phyloP scores from a whole-genome alignment of 352 stramenopile genomes.

The Phytophthora hibernalis region DNA sequence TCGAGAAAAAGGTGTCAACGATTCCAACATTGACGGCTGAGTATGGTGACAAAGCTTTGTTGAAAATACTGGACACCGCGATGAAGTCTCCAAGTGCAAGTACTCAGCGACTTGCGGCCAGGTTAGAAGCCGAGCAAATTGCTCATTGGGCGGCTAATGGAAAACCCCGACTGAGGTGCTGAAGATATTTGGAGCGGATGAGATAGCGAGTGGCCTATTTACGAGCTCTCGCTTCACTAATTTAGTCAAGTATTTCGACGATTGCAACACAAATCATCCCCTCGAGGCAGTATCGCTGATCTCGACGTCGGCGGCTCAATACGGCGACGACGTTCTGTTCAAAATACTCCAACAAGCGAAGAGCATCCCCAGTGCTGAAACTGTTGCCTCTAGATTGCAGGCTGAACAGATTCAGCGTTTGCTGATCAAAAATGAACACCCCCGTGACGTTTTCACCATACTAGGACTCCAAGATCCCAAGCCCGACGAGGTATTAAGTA shows the following conservation, averaged over 20 bases:
- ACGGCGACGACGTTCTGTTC: neutral
- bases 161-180: too few relatives aligned
- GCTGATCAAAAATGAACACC: neutral
- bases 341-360: neutral
- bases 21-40: neutral
- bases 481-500: neutral
- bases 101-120: neutral
- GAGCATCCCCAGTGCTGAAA: neutral
- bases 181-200: too few relatives aligned
- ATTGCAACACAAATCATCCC: slow-evolving; percentile 9
- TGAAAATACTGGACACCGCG: neutral
- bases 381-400: neutral
- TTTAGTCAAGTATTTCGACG: slow-evolving; percentile 13
- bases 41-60: neutral
- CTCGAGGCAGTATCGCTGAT: neutral
- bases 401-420: neutral
- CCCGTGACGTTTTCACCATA: neutral
- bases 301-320: neutral
- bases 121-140: neutral
- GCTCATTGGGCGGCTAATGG: too few relatives aligned
- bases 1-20: neutral
- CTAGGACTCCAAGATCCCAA: neutral
- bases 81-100: neutral
- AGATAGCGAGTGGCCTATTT: too few relatives aligned
- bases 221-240: neutral